Conservation (phyloP, 306 rosid genomes). For the Chamaecrista fasciculata region DNA sequence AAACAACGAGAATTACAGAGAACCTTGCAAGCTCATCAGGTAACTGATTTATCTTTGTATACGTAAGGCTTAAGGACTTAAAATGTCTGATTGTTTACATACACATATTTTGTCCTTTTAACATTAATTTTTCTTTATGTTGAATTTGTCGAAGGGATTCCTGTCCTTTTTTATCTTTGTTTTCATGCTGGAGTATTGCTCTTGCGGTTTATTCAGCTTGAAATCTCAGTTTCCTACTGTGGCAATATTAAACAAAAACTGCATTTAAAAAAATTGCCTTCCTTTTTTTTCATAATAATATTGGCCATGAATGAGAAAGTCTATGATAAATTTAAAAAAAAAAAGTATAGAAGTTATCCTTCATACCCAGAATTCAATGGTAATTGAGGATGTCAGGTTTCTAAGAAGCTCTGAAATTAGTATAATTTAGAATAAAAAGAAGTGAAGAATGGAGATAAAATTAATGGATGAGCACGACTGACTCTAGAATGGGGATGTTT, state of each 20-base stretch:
- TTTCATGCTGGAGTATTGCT: background rate
- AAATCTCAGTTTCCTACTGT: background rate
- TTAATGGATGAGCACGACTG: conserved; percentile 1
- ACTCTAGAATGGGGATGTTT: background rate
- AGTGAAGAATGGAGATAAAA: conserved; percentile 8
- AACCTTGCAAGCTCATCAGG: too few relatives aligned
- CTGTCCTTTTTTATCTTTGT: background rate
- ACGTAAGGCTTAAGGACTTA: too few relatives aligned
- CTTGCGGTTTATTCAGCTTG: too few relatives aligned
- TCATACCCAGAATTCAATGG: background rate
- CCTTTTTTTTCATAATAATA: background rate
- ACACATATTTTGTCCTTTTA: background rate
- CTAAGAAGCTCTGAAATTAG: too few relatives aligned
- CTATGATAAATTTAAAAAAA: too few relatives aligned
- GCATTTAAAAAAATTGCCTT: background rate
- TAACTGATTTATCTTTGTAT: too few relatives aligned
- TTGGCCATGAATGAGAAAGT: background rate
- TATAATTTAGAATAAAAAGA: background rate
- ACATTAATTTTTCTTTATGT: too few relatives aligned
- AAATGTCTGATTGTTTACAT: background rate
- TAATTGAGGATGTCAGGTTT: background rate
- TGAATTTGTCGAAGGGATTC: background rate
- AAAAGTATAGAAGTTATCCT: background rate
- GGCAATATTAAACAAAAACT: background rate
- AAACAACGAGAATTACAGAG: background rate